Base-by-base conservation (phyloP, 139 green algal species). In the Closterium sp. region DNA sequence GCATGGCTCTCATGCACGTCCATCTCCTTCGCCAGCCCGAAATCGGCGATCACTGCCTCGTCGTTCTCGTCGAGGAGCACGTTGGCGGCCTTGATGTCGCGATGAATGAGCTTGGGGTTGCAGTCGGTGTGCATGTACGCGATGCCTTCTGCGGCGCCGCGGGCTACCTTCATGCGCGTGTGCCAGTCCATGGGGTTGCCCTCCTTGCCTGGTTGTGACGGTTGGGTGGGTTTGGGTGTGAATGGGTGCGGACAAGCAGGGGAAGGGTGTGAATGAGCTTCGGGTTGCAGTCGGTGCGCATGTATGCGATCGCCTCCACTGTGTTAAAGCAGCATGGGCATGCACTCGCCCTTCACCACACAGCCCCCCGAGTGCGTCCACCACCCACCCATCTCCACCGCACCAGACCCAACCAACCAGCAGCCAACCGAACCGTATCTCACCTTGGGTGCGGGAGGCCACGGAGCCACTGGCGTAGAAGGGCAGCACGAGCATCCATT, bases 21-120 rank as follows among this genome's bases (percentile, higher is more conserved):
- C 79, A 94, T 31, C 34, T 73, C 31, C 31, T 86, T 85, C 13
- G 91, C 94, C 45, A 96, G 89, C 17, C 95, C 95, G 91, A 97
- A 96, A 38, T 96, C 95, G 22, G 84, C 92, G 17, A 97, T 89
- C 0, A 92, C 31, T 13, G 94, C 95, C 88, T 95, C 73, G 34
- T 90, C 88, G 42, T 92, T 21, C 38, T 92, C 21, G 34, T 95
- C 94, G 70, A 97, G 87, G 22, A 97, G 86, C 10, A 97, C 92
- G 89, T 97, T 96, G 62, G 70, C 79, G 9, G 95, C 93, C 79
- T 96, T 95, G 85, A 90, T 31, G 87, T 90, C 87, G 31, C 87
- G n/a, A 42, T 90, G 87, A 17, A 90, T 62, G 31, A 90, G 31
- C 28, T 31, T 31, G 22, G 87, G 87, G 32, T 90, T 90, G 87